These are phyloP conservation scores for Sclerotinia minor DNA, from an alignment of 2,329 filamentous ascomycete genomes.

Conservation along the genomic window DNA sequence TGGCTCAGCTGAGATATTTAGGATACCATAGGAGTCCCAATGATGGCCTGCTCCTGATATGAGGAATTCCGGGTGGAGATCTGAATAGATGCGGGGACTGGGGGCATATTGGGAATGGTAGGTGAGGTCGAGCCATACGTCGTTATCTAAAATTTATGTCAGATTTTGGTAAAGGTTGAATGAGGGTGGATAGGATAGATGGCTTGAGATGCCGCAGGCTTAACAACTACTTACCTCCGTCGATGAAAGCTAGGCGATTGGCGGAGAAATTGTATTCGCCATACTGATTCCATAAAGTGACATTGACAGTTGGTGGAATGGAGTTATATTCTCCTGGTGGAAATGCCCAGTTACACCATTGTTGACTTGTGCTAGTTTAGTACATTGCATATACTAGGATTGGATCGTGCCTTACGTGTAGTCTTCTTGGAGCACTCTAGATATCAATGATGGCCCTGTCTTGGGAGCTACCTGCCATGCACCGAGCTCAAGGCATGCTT, in stretches of 20 bases:
- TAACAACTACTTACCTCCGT: slow-evolving; percentile 45
- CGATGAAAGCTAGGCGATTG: slow-evolving; percentile 52
- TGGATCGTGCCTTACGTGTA: slow-evolving; percentile 48
- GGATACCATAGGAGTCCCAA: slow-evolving; percentile 44
- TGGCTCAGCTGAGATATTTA: slow-evolving; percentile 47
- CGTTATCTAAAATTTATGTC: slow-evolving; percentile 36
- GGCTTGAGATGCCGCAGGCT: not conserved
- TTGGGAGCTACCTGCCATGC: slow-evolving; percentile 51
- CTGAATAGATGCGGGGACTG: slow-evolving; percentile 43
- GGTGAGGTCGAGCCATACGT: slow-evolving; percentile 54
- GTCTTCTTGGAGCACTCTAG: slow-evolving; percentile 48
- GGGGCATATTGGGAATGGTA: slow-evolving; percentile 51
- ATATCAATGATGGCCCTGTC: slow-evolving; percentile 49
- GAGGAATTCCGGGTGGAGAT: slow-evolving; percentile 51
- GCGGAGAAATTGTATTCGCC: slow-evolving; percentile 50
- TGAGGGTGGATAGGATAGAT: not conserved
- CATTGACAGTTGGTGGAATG: slow-evolving; percentile 48
- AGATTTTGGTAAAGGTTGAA: not conserved
- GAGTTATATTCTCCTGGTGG: slow-evolving; percentile 48
- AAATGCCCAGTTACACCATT: slow-evolving; percentile 58
- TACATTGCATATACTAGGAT: not conserved
- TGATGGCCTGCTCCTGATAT: slow-evolving; percentile 55
- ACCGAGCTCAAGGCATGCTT: slow-evolving; percentile 50
- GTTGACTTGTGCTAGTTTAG: slow-evolving; percentile 28
- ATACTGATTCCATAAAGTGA: slow-evolving; percentile 48